Conservation (phyloP, 2,329 filamentous ascomycete genomes). For the Fusarium fujikuroi region DNA sequence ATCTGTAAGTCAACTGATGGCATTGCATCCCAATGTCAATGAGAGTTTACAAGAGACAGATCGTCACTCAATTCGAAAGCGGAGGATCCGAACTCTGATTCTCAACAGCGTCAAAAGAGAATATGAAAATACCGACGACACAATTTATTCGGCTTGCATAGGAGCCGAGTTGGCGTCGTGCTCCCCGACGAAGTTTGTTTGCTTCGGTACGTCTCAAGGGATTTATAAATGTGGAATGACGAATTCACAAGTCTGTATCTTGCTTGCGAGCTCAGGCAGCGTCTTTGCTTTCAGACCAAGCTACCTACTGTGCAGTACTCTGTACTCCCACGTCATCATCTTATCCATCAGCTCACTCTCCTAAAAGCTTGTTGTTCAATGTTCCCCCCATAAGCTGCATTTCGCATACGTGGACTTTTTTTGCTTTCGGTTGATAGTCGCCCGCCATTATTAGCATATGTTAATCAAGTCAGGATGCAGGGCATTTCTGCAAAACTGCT, state of each 20-base stretch:
- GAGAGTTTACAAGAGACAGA: background rate
- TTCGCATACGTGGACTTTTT: conserved; percentile 26
- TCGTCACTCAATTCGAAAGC: conserved; percentile 6
- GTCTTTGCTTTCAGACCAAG: background rate
- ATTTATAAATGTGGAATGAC: background rate
- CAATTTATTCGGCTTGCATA: background rate
- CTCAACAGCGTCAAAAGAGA: background rate
- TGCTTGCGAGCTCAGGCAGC: background rate
- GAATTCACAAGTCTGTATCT: background rate
- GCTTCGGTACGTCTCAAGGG: background rate
- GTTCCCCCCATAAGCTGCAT: conserved; percentile 17
- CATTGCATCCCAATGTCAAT: background rate
- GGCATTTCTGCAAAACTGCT: background rate
- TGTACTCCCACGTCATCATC: conserved; percentile 18
- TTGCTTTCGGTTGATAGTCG: conserved; percentile 6
- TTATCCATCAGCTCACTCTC: conserved; percentile 20
- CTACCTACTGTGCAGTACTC: background rate
- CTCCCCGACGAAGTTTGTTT: conserved; percentile 10
- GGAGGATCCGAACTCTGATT: conserved; percentile 11
- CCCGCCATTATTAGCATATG: background rate
- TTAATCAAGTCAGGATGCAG: background rate
- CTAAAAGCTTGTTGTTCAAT: conserved; percentile 3
- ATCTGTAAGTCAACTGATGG: background rate
- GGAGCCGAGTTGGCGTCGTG: conserved; percentile 7
- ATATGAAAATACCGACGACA: background rate